Evolutionary conservation across 2,329 filamentous ascomycete genomes (phyloP), one percentile per base, ranked within the genome.

Genomic region (Eurotiales sp.): DNA sequence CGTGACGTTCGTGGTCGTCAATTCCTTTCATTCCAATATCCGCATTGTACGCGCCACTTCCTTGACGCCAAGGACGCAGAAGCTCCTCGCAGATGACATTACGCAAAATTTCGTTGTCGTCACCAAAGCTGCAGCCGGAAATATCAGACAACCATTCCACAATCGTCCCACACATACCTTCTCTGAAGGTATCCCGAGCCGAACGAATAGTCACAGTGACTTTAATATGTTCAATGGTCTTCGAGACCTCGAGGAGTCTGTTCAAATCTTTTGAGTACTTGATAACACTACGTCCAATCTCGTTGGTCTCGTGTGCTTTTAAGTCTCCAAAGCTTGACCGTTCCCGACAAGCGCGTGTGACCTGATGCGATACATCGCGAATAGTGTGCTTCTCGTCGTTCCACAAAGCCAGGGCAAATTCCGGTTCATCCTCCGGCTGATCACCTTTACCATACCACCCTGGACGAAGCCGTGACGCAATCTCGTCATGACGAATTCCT

Each of bases 331-430:
- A 87, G 4, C 75, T 77, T 54, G 79, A 75, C 6, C 84, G 81
- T 58, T 88, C 85, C 55, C 81, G 83, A 74, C 93, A 99, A 45
- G 93, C 93, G 57, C 92, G 82, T 3, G 89, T 87, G 19, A 99
- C 89, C 67, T 97, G 92, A 52, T 95, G 84, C 59, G 86, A 80
- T 5, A 99, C 92, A 66, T 99, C 93, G 42, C 85, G 82, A 39
- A 97, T 86, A 0, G 93, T 99, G 67, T 99, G 93, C 70, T 99
- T 99, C 72, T 99, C 93, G 58, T 99, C 93, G 61, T 99, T 99
- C 93, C 93, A 99, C 4, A 99, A 76, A 14, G 96, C 76, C 40
- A 99, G 74, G 4, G 88, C 87, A 68, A 87, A 99, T 61, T 96
- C 89, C 11, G 82, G 82, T 21, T 85, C 79, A 2, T 82, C 77